These are phyloP conservation scores for Melaleuca quinquenervia DNA, from an alignment of 345 rosid species.

Conservation along the genomic window DNA sequence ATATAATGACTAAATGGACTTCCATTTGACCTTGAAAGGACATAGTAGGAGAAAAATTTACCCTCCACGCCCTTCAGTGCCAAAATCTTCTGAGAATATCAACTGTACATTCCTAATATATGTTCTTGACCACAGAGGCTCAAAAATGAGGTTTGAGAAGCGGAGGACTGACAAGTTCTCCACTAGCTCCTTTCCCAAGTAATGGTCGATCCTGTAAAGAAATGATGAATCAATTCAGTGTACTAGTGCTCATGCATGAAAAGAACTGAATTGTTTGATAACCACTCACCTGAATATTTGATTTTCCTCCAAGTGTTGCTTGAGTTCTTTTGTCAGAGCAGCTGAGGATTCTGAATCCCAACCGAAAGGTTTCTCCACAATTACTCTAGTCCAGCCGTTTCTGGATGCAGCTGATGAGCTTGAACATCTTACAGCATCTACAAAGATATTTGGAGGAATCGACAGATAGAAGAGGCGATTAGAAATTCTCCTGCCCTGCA, in stretches of 20 bases:
- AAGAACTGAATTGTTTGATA: not conserved
- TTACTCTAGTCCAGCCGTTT: constrained; percentile 92
- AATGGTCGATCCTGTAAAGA: constrained; percentile 83
- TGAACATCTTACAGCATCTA: constrained; percentile 83
- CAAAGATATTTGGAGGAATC: constrained; percentile 85
- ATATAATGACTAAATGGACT: not conserved
- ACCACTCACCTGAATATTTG: constrained; percentile 72
- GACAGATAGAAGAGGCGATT: constrained; percentile 89
- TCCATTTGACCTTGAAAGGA: not conserved
- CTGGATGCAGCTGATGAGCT: constrained; percentile 78
- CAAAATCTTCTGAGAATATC: constrained; percentile 94
- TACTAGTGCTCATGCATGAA: not conserved
- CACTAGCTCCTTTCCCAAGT: constrained; percentile 95
- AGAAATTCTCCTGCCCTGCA: constrained; percentile 70
- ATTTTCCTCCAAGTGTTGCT: constrained; percentile 74
- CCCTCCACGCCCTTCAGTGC: constrained; percentile 99
- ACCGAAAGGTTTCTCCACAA: constrained; percentile 98
- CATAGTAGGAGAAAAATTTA: constrained; percentile 15
- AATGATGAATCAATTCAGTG: constrained; percentile 5
- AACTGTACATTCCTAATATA: constrained; percentile 85
- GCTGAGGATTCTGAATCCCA: constrained; percentile 92
- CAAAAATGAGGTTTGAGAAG: constrained; percentile 93
- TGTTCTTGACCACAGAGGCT: constrained; percentile 91
- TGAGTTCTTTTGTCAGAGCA: constrained; percentile 70
- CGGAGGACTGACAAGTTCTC: constrained; percentile 96